Evolutionary conservation across 345 rosid species (phyloP).

Genomic region (Eucalyptus lansdowneana): DNA sequence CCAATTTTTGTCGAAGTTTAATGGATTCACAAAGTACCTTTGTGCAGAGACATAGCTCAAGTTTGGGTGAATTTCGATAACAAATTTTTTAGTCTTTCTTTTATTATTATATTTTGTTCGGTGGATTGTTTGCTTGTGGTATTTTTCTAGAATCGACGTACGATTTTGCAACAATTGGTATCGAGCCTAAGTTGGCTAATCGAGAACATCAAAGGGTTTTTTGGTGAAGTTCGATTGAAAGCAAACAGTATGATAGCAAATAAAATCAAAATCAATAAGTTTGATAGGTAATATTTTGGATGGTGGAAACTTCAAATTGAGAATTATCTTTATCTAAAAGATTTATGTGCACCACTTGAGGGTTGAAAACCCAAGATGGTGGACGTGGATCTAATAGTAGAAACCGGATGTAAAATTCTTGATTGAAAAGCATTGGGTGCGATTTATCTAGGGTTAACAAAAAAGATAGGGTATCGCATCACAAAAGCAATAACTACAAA

Average conservation of each 20-base stretch:
- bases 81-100: fast-evolving
- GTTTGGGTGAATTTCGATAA: too few species aligned
- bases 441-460: fast-evolving
- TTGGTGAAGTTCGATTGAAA: fast-evolving
- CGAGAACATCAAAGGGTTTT: fast-evolving
- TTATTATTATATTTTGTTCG: fast-evolving
- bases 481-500: too few species aligned
- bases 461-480: fast-evolving
- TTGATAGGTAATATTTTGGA: fast-evolving
- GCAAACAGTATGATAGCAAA: fast-evolving
- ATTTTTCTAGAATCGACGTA: fast-evolving
- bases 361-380: too few species aligned
- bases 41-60: too few species aligned
- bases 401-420: too few species aligned
- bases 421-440: too few species aligned
- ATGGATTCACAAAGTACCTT: fast-evolving
- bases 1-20: fast-evolving
- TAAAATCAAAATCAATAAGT: too few species aligned
- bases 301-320: too few species aligned
- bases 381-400: fast-evolving
- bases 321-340: too few species aligned
- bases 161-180: fast-evolving
- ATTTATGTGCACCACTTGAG: too few species aligned
- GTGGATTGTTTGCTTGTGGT: too few species aligned
- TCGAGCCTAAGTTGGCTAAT: fast-evolving